Conservation (phyloP, 192 early-diverging fungal species). For the Funneliformis geosporum region DNA sequence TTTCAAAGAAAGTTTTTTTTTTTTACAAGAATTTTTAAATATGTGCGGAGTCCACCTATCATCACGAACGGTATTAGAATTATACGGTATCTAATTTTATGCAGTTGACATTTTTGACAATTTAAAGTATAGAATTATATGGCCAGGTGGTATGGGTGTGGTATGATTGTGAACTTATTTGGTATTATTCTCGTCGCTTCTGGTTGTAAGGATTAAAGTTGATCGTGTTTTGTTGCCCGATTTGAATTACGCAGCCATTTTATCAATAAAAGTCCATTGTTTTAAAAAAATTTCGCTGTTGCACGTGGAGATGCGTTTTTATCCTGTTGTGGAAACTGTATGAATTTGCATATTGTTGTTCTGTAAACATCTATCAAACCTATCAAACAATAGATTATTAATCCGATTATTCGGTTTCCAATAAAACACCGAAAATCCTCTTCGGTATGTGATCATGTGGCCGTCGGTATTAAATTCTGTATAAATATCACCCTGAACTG, state of each 20-base stretch:
- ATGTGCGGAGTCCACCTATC: neutral
- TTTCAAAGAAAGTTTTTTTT: neutral
- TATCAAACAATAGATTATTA: conserved; percentile 5
- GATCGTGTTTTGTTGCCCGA: conserved; percentile 22
- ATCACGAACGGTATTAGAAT: conserved; percentile 18
- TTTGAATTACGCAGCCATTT: neutral
- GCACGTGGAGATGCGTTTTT: neutral
- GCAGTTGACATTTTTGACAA: neutral
- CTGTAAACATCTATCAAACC: neutral
- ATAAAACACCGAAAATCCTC: neutral
- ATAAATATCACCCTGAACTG: conserved; percentile 19
- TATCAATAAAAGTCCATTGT: neutral
- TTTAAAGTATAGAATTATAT: neutral
- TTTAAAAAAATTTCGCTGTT: neutral
- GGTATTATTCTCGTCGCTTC: conserved; percentile 24
- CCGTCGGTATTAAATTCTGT: neutral
- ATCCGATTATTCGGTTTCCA: neutral
- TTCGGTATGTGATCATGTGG: conserved; percentile 15
- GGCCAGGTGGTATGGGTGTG: conserved; percentile 6
- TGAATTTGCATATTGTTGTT: no score
- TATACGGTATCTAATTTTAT: conserved; percentile 10
- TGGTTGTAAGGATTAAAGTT: conserved; percentile 5
- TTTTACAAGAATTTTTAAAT: conserved; percentile 3
- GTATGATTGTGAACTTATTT: conserved; percentile 20
- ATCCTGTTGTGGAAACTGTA: neutral